Base-by-base conservation (phyloP, 192 early-diverging fungal species). In the Coemansia aciculifera region DNA sequence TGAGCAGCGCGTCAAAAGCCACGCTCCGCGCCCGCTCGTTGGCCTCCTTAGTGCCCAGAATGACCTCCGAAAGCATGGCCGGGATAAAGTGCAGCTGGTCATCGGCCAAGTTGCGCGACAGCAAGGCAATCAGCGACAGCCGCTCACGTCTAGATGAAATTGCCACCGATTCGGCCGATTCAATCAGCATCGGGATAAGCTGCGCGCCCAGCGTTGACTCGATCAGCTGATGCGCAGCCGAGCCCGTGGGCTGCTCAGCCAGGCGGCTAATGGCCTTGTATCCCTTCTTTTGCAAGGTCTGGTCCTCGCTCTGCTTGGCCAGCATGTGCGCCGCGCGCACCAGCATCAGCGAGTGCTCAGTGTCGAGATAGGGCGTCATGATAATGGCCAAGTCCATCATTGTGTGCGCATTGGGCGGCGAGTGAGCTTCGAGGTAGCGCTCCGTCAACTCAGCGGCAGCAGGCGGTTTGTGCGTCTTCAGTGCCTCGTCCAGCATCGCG, bases 21-120 rank as follows among this genome's bases (percentile, higher is more conserved):
- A 89, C 81, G 34, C 78, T 78, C 31, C 97, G 89, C 5, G 92
- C 88, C 69, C 92, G 93, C 82, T 98, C 95, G 57, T 90, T 95
- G 5, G 88, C 87, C 71, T 98, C 97, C 84, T 99, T 99, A 46
- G 94, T 95, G 31, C 88, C 86, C 17, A 98, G 75, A 59, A 99
- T 97, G 48, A 89, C 93, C 77, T 99, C 97, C 2, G 94, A 92
- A 23, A 99, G 73, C 39, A 92, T 85, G 11, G 88, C 85, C 7
- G 97, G 95, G 2, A 98, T 87, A 83, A 96, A 92, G 75, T 91
- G 87, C 67, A 98, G 77, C 72, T 93, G 88, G 13, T 81, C 75
- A 32, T 84, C 66, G 0, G 87, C 77, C 65, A 95, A 75, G 3
- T 86, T 75, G 59, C 87, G 84, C n/a, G 92, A 86, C 4, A 93